Evolutionary conservation across 768 basidiomycete species (phyloP), one percentile per base, ranked within the genome.

Genomic region (Podaxis rugospora): DNA sequence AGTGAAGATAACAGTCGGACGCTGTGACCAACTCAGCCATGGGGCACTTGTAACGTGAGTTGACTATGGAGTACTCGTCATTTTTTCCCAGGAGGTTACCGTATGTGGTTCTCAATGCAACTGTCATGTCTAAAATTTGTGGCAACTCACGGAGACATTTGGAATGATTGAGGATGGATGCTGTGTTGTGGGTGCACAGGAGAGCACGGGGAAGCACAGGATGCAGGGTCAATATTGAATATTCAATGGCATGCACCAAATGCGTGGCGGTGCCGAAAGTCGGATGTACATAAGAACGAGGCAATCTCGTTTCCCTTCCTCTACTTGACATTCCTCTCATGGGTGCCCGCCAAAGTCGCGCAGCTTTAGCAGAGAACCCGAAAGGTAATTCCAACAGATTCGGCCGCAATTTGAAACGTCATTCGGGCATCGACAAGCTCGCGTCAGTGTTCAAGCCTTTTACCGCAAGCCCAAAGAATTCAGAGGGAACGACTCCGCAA

Each of bases 21-120:
- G 84, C 85, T 85, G 82, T 86, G 76, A 86, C 84, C 84, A 86
- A 85, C 84, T 86, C 80, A 85, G 84, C 84, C 84, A 86, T 82
- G 84, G 84, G 84, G 84, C 84, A 85, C 46, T 51, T 53, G 47
- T 27, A 23, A 10, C 1, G 1, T 16, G 14, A 4, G 10, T 40
- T 5, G 11, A 14, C 39, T n/a, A 47, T 47, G 21, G 14, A 18
- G 7, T 23, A n/a, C 14, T 13, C n/a, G 16, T 47, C 16, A n/a
- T 11, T 10, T 47, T 40, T 14, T 10, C 1, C n/a, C 3, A 42
- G 13, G 40, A 42, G 46, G 4, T 47, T 9, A 21, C 21, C 5
- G 16, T 10, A 25, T 47, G 46, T 11, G 5, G 46, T 1, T 47
- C 9, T 2, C 2, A 4, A 21, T n/a, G 16, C 21, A 18, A 1